phyloP scores from a whole-genome alignment of 495 filamentous ascomycete genomes.

The Neurospora hispaniola region DNA sequence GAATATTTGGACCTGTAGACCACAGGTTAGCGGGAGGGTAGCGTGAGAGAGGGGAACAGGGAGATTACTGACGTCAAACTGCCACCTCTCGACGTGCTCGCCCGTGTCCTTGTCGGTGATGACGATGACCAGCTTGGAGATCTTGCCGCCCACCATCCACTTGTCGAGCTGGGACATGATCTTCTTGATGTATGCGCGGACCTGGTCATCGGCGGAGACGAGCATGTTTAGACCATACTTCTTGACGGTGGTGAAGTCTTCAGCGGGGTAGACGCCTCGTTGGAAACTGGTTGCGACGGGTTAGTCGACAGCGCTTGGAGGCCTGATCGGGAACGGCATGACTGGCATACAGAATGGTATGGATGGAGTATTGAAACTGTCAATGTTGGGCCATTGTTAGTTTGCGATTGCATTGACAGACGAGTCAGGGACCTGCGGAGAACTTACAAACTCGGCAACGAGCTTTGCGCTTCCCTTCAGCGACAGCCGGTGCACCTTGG shows the following conservation, averaged over 20 bases:
- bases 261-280: conserved; percentile 91
- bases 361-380: conserved; percentile 95
- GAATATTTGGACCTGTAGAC: conserved; percentile 55
- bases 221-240: conserved; percentile 99
- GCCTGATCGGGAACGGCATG: conserved; percentile 4
- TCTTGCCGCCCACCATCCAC: conserved; percentile 95
- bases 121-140: conserved; percentile 91
- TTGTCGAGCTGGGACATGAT: conserved; percentile 93
- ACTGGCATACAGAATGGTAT: conserved; percentile 67
- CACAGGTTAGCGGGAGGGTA: not conserved
- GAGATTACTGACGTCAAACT: conserved; percentile 70
- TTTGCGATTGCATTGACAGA: not conserved
- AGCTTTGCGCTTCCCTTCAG: conserved; percentile 89
- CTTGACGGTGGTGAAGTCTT: conserved; percentile 95
- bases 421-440: not conserved
- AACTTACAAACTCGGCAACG: conserved; percentile 84
- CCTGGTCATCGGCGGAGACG: conserved; percentile 90
- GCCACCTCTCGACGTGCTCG: conserved; percentile 93
- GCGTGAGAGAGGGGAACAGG: not conserved
- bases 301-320: not conserved
- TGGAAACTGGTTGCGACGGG: conserved; percentile 55
- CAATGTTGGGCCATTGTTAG: conserved; percentile 1
- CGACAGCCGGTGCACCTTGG: conserved; percentile 87
- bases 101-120: conserved; percentile 94
- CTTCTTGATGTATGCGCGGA: conserved; percentile 97